Conservation (phyloP, 345 rosid species). For the Barbarea vulgaris region DNA sequence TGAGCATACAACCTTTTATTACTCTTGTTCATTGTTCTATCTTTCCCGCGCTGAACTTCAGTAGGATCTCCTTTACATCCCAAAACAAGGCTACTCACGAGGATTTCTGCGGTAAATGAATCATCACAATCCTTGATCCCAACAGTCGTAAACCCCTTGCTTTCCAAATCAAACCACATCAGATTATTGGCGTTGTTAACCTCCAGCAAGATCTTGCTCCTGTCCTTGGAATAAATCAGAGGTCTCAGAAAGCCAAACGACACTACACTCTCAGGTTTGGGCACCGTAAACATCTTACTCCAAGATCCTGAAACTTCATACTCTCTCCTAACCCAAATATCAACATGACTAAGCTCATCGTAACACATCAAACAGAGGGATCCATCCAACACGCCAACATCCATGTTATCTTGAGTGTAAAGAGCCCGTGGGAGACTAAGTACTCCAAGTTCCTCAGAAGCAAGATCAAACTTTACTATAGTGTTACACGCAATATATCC, state of each 20-base stretch:
- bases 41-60: conserved; percentile 1
- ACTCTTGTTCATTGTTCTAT: not conserved
- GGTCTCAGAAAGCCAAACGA: conserved; percentile 42
- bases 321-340: conserved; percentile 57
- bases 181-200: conserved; percentile 39
- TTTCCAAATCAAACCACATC: conserved; percentile 51
- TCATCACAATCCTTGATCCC: conserved; percentile 31
- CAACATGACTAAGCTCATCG: conserved; percentile 25
- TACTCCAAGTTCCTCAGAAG: conserved; percentile 34
- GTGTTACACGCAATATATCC: not conserved
- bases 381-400: conserved; percentile 48
- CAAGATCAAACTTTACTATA: conserved; percentile 49
- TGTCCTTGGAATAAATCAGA: conserved; percentile 42
- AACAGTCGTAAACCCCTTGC: conserved; percentile 21
- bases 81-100: conserved; percentile 52
- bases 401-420: not conserved
- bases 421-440: conserved; percentile 37
- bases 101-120: conserved; percentile 21
- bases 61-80: conserved; percentile 22
- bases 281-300: conserved; percentile 43
- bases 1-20: conserved; percentile 36
- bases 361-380: conserved; percentile 40
- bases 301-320: conserved; percentile 46
- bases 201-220: conserved; percentile 47
- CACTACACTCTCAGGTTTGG: conserved; percentile 10